Percentiles rank a stretch among this genome's conserved stretches.
Conservation (phyloP, 2,329 filamentous ascomycete species). For the Aspergillus flavus region DNA sequence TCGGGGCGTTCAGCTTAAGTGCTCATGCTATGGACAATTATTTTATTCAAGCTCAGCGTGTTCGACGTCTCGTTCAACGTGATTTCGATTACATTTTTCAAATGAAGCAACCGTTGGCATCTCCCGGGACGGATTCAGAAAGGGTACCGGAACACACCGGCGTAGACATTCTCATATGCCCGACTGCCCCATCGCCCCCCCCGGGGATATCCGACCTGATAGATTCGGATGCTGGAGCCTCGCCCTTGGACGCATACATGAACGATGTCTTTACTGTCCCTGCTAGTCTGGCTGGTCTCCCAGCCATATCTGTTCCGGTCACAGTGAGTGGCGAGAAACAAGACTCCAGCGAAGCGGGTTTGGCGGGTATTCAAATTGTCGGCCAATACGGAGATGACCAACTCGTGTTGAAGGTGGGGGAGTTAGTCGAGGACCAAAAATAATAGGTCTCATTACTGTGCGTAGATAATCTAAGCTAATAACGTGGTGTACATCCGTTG, state of each 20-base stretch:
- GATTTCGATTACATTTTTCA: slow-evolving; percentile 85
- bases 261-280: slow-evolving; percentile 97
- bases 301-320: slow-evolving; percentile 81
- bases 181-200: slow-evolving; percentile 78
- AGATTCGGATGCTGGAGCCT: slow-evolving; percentile 23
- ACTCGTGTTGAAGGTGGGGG: slow-evolving; percentile 42
- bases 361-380: slow-evolving; percentile 49
- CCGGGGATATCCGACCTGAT: slow-evolving; percentile 64
- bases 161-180: slow-evolving; percentile 85
- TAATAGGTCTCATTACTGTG: slow-evolving; percentile 8
- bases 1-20: slow-evolving; percentile 88
- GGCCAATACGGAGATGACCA: slow-evolving; percentile 52
- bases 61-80: slow-evolving; percentile 77
- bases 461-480: not conserved
- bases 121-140: slow-evolving; percentile 11
- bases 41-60: slow-evolving; percentile 89
- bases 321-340: slow-evolving; percentile 31
- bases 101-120: slow-evolving; percentile 65
- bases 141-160: slow-evolving; percentile 10
- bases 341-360: slow-evolving; percentile 17
- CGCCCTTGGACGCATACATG: slow-evolving; percentile 74
- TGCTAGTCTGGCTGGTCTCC: slow-evolving; percentile 86
- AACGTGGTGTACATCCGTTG: not conserved
- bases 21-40: slow-evolving; percentile 94
- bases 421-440: slow-evolving; percentile 34